These are phyloP conservation scores for Leavenworthia alabamica DNA, from an alignment of 345 rosid genomes.

Conservation along the genomic window DNA sequence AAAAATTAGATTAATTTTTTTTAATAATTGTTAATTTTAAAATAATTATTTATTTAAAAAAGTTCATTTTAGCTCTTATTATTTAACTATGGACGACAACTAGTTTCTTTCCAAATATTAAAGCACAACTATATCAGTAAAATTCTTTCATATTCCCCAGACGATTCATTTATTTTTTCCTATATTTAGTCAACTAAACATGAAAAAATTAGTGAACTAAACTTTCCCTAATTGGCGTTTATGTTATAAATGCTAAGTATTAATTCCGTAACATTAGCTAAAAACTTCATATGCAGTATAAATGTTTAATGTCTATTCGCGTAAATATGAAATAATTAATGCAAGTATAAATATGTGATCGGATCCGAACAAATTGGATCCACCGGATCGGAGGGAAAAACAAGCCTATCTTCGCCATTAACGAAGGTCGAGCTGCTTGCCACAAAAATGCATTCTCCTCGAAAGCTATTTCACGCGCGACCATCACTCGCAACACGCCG, in stretches of 20 bases:
- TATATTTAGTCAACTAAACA: background rate
- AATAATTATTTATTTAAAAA: too few relatives aligned
- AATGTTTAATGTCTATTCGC: too few relatives aligned
- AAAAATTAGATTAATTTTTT: too few relatives aligned
- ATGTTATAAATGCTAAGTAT: background rate
- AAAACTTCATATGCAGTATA: background rate
- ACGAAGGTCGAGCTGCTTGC: conserved; percentile 1
- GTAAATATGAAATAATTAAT: background rate
- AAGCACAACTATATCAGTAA: too few relatives aligned
- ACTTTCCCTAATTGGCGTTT: background rate
- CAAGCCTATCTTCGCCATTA: conserved; percentile 3
- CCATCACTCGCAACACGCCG: conserved; percentile 33
- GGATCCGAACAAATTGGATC: conserved; percentile 18
- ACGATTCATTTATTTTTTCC: too few relatives aligned
- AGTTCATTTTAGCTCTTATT: too few relatives aligned
- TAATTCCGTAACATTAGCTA: background rate
- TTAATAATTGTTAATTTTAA: too few relatives aligned
- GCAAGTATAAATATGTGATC: conserved; percentile 9
- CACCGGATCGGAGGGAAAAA: conserved; percentile 14
- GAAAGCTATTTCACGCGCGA: conserved; percentile 50
- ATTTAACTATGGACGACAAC: too few relatives aligned
- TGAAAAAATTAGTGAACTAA: too few relatives aligned
- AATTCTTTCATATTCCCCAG: too few relatives aligned
- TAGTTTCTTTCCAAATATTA: too few relatives aligned
- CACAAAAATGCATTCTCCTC: conserved; percentile 59